A percentile compares a stretch with the other conserved stretches of the same genome.
These are phyloP conservation scores for Pulveroboletus frians DNA, from an alignment of 768 basidiomycete species.

Conservation along the genomic window DNA sequence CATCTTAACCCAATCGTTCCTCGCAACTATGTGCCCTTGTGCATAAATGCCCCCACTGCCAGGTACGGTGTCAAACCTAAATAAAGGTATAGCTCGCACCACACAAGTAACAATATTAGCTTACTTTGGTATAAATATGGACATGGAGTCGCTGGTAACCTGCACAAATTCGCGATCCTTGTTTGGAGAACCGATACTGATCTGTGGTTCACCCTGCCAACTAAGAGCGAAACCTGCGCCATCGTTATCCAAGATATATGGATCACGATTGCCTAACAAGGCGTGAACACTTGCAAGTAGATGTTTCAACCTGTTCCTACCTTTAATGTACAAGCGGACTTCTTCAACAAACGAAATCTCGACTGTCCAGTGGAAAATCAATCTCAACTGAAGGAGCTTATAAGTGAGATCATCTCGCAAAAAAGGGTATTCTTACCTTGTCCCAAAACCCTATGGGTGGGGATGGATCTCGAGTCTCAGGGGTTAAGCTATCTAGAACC, in stretches of 20 bases:
- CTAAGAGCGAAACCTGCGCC: slow-evolving; percentile 87
- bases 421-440: slow-evolving; percentile 49
- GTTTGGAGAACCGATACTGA: slow-evolving; percentile 68
- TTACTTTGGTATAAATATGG: slow-evolving; percentile 83
- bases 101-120: slow-evolving; percentile 22
- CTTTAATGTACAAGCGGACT: slow-evolving; percentile 82
- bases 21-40: slow-evolving; percentile 18
- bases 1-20: slow-evolving; percentile 53
- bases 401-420: slow-evolving; percentile 3
- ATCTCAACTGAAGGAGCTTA: slow-evolving; percentile 46
- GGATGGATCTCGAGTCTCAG: slow-evolving; percentile 74
- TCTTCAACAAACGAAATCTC: slow-evolving; percentile 62
- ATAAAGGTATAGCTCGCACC: neutral
- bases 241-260: slow-evolving; percentile 58
- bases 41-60: slow-evolving; percentile 12
- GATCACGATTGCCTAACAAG: slow-evolving; percentile 70
- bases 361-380: slow-evolving; percentile 81
- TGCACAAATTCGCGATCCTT: slow-evolving; percentile 75
- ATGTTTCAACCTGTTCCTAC: slow-evolving; percentile 33
- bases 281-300: slow-evolving; percentile 6
- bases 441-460: slow-evolving; percentile 93
- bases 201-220: slow-evolving; percentile 71
- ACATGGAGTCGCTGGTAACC: slow-evolving; percentile 72
- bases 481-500: slow-evolving; percentile 74
- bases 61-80: slow-evolving; percentile 19